A percentile compares a stretch with the other conserved stretches of the same genome.
phyloP scores from a whole-genome alignment of 495 filamentous ascomycete species.

The Alectoria sarmentosa region DNA sequence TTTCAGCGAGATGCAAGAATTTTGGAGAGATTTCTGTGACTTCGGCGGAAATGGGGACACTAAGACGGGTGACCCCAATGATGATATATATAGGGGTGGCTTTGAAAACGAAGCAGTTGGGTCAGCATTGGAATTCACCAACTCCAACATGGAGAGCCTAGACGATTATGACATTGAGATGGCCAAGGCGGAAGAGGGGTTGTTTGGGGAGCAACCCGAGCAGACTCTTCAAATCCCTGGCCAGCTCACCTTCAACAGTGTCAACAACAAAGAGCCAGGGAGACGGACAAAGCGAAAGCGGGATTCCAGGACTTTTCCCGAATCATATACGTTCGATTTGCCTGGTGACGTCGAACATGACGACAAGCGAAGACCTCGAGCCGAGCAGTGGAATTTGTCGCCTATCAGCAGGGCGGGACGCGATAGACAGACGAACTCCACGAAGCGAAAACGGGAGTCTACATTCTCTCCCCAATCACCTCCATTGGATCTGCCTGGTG shows the following conservation, averaged over 20 bases:
- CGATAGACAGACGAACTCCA: no score
- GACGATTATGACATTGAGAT: constrained; percentile 1
- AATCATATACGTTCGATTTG: no score
- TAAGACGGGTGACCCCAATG: neutral
- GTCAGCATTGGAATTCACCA: neutral
- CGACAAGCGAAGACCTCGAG: no score
- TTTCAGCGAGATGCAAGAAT: neutral
- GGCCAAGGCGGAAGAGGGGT: neutral
- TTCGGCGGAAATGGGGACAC: neutral
- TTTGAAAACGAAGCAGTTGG: neutral
- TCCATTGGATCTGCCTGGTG: neutral
- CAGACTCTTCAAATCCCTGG: neutral
- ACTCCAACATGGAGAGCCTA: neutral
- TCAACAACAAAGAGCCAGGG: neutral
- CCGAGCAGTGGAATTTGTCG: no score
- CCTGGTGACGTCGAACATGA: no score
- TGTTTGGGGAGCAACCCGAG: neutral
- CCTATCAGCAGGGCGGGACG: no score
- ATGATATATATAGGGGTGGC: neutral
- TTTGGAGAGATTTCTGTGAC: neutral
- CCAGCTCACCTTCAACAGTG: neutral
- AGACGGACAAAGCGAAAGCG: no score
- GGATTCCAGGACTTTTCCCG: no score
- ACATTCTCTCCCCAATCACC: neutral
- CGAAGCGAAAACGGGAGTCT: neutral